These are phyloP conservation scores for Adansonia digitata DNA, from an alignment of 345 rosid genomes.

Conservation along the genomic window DNA sequence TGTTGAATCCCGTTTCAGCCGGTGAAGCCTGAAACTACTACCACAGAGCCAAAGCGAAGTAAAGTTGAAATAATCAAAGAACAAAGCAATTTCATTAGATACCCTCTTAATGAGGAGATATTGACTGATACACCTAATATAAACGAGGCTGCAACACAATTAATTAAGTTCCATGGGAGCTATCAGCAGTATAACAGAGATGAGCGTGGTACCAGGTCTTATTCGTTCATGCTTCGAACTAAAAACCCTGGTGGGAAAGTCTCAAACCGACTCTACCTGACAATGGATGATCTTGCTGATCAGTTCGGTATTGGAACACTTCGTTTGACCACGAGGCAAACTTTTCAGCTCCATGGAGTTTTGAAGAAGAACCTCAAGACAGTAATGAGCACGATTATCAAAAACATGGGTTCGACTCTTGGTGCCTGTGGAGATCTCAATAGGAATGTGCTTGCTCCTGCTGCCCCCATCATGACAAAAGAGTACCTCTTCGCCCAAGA, in stretches of 20 bases:
- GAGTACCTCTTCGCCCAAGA: slow-evolving; percentile 80
- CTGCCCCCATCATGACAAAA: slow-evolving; percentile 67
- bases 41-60: slow-evolving; percentile 68
- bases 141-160: slow-evolving; percentile 75
- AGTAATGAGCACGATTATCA: slow-evolving; percentile 81
- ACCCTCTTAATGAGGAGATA: slow-evolving; percentile 94
- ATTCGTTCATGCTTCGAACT: slow-evolving; percentile 96
- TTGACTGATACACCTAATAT: slow-evolving; percentile 82
- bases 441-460: slow-evolving; percentile 94
- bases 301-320: slow-evolving; percentile 93
- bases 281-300: slow-evolving; percentile 95
- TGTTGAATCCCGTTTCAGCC: slow-evolving; percentile 41
- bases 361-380: slow-evolving; percentile 88
- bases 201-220: slow-evolving; percentile 75
- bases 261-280: slow-evolving; percentile 69
- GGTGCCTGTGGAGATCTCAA: slow-evolving; percentile 99
- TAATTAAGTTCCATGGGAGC: slow-evolving; percentile 96
- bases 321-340: slow-evolving; percentile 93
- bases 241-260: slow-evolving; percentile 95
- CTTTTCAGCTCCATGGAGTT: slow-evolving; percentile 98
- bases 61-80: slow-evolving; percentile 98
- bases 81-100: slow-evolving; percentile 85
- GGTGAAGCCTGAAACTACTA: slow-evolving; percentile 41
- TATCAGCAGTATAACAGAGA: slow-evolving; percentile 97
- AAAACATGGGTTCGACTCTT: slow-evolving; percentile 87